phyloP scores from a whole-genome alignment of 1,284 basidiomycete species.

The Melanopsichium pennsylvanicum region DNA sequence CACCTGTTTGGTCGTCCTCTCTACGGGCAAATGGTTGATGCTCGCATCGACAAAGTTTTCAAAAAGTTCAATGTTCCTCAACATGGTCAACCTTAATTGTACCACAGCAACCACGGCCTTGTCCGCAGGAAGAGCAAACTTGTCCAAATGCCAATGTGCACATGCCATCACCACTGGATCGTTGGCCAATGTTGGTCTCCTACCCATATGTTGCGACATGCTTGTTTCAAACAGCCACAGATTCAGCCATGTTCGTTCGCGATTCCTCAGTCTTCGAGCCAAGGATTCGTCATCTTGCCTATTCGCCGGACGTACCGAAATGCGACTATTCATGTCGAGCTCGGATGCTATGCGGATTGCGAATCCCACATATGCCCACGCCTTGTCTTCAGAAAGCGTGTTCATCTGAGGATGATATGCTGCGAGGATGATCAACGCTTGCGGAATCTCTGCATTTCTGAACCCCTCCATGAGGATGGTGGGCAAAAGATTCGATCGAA shows the following conservation, averaged over 20 bases:
- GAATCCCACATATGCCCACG: conserved; percentile 47
- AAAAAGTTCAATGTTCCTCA: conserved; percentile 42
- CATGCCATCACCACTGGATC: conserved; percentile 50
- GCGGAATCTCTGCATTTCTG: conserved; percentile 42
- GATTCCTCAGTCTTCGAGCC: conserved; percentile 27
- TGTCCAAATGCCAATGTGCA: conserved; percentile 45
- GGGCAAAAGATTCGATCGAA: conserved; percentile 28
- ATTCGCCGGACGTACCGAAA: conserved; percentile 14
- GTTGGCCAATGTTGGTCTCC: conserved; percentile 41
- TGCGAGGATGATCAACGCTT: conserved; percentile 38
- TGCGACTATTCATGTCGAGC: conserved; percentile 47
- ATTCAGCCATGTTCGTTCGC: conserved; percentile 50
- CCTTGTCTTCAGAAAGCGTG: conserved; percentile 40
- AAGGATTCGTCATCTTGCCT: conserved; percentile 27
- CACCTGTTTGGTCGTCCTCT: conserved; percentile 32
- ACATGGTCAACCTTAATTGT: conserved; percentile 37
- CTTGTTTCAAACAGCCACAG: conserved; percentile 50
- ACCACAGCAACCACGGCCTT: conserved; percentile 50
- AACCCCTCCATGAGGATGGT: conserved; percentile 45
- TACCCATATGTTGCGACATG: conserved; percentile 51
- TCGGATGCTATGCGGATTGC: conserved; percentile 50
- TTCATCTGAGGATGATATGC: conserved; percentile 48
- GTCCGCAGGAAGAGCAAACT: conserved; percentile 41
- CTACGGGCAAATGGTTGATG: conserved; percentile 4
- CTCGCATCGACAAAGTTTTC: conserved; percentile 37